Evolutionary conservation across 306 rosid genomes (phyloP).

Genomic region (Mimosa pudica): DNA sequence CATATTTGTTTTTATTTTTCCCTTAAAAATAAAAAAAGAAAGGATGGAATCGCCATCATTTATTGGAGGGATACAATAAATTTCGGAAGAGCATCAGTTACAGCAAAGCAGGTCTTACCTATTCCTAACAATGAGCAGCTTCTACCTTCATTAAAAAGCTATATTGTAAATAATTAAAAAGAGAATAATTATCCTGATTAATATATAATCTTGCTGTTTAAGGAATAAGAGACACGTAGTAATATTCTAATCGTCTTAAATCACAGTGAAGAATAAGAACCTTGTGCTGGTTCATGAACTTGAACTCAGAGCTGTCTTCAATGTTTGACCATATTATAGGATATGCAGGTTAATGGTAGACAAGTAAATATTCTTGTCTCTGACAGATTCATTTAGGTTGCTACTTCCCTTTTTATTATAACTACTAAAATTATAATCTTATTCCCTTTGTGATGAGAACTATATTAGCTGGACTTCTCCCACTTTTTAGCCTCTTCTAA

Average conservation of each 20-base stretch:
- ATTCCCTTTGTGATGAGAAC: not conserved
- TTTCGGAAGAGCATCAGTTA: constrained; percentile 20
- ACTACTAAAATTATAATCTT: not conserved
- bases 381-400: constrained; percentile 30
- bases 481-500: not conserved
- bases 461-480: constrained; percentile 9
- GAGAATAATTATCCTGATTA: constrained; percentile 22
- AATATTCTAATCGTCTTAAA: constrained; percentile 41
- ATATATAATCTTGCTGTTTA: constrained; percentile 30
- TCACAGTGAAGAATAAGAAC: constrained; percentile 37
- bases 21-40: not conserved
- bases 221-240: constrained; percentile 31
- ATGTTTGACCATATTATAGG: constrained; percentile 42
- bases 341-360: constrained; percentile 35
- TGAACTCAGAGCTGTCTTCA: constrained; percentile 44
- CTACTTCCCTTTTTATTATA: constrained; percentile 3
- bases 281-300: constrained; percentile 56
- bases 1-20: not conserved
- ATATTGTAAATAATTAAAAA: constrained; percentile 21
- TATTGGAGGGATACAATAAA: not conserved
- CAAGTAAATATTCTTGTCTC: constrained; percentile 46
- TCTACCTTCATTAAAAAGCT: constrained; percentile 1
- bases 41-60: not conserved
- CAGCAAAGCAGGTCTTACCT: constrained; percentile 36
- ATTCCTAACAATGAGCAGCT: constrained; percentile 17